These are phyloP conservation scores for Hygrophorus russula DNA, from an alignment of 768 basidiomycete species.

Conservation along the genomic window DNA sequence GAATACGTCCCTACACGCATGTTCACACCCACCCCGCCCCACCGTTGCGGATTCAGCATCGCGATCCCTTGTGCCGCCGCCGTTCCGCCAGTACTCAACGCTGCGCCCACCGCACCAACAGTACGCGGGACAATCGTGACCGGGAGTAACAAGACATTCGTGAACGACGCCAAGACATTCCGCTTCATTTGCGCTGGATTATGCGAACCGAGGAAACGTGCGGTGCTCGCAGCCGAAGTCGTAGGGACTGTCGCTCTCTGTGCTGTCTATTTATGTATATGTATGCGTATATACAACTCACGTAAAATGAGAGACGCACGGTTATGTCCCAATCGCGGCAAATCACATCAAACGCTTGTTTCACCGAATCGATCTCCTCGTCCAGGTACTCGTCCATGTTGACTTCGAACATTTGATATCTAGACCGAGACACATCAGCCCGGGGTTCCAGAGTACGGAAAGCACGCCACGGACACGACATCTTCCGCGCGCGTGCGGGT, in stretches of 20 bases:
- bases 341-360: constrained; percentile 58
- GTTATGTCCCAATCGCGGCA: constrained; percentile 70
- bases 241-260: constrained; percentile 10
- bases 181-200: constrained; percentile 91
- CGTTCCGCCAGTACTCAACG: constrained; percentile 55
- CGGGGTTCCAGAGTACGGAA: background rate
- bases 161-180: constrained; percentile 87
- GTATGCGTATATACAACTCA: constrained; percentile 8
- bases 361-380: constrained; percentile 81
- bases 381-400: constrained; percentile 98
- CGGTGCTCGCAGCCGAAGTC: constrained; percentile 7
- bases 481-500: constrained; percentile 58
- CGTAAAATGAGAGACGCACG: constrained; percentile 3
- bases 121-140: constrained; percentile 92
- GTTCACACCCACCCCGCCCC: constrained; percentile 38
- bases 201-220: constrained; percentile 67
- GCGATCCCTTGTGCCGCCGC: constrained; percentile 77
- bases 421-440: constrained; percentile 19
- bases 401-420: constrained; percentile 89
- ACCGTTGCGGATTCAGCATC: constrained; percentile 85
- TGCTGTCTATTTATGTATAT: constrained; percentile 4
- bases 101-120: constrained; percentile 59
- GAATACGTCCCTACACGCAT: constrained; percentile 26
- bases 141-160: constrained; percentile 78
- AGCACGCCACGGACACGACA: constrained; percentile 56